Percentiles rank a stretch among this genome's conserved stretches.
phyloP scores from a whole-genome alignment of 2,329 filamentous ascomycete genomes.

The Eutypella sp. region DNA sequence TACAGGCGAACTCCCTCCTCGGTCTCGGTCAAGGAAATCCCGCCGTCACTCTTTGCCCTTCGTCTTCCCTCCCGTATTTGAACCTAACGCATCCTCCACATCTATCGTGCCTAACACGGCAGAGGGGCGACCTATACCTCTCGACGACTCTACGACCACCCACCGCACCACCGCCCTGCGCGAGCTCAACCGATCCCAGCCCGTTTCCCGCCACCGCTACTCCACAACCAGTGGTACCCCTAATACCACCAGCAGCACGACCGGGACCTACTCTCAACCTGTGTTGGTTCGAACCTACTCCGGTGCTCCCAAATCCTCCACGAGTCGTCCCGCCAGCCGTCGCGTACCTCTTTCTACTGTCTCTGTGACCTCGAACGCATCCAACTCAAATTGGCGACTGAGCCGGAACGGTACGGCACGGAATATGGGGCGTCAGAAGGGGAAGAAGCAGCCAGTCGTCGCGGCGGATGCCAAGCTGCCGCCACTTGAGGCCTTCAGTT shows the following conservation, averaged over 20 bases:
- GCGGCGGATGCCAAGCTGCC: conserved; percentile 43
- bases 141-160: conserved; percentile 51
- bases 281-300: conserved; percentile 62
- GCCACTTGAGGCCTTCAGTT: conserved; percentile 58
- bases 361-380: conserved; percentile 16
- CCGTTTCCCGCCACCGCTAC: conserved; percentile 49
- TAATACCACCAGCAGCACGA: conserved; percentile 34
- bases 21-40: conserved; percentile 16
- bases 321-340: conserved; percentile 23
- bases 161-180: conserved; percentile 56
- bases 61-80: conserved; percentile 44
- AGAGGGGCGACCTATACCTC: conserved; percentile 49
- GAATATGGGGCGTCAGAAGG: conserved; percentile 40
- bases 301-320: conserved; percentile 33
- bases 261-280: conserved; percentile 56
- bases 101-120: conserved; percentile 51
- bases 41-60: conserved; percentile 38
- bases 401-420: conserved; percentile 34
- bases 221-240: conserved; percentile 51
- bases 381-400: conserved; percentile 22
- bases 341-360: conserved; percentile 25
- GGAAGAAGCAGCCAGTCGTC: conserved; percentile 35
- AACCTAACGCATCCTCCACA: conserved; percentile 46
- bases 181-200: conserved; percentile 54
- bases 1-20: conserved; percentile 11